These are phyloP conservation scores for Malania oleifera DNA, from an alignment of 164 flowering plant species.

Conservation along the genomic window DNA sequence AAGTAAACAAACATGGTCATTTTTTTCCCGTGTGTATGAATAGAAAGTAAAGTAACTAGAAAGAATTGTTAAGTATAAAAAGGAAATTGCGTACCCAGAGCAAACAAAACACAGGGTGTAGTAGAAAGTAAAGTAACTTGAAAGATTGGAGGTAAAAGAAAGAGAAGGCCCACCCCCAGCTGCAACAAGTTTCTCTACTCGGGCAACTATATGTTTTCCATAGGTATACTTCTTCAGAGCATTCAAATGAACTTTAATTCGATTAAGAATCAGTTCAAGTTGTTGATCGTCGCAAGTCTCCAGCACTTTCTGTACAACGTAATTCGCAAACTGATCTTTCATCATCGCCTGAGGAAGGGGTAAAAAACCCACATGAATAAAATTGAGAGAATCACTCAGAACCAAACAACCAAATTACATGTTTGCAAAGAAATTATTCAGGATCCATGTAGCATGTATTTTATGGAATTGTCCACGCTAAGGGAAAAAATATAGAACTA, in stretches of 20 bases:
- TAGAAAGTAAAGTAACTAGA: neutral
- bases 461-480: too few species aligned
- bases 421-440: neutral
- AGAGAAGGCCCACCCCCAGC: slow-evolving; percentile 63
- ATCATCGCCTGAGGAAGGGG: slow-evolving; percentile 62
- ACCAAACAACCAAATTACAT: neutral
- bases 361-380: neutral
- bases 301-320: slow-evolving; percentile 91
- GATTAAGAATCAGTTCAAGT: slow-evolving; percentile 72
- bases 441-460: neutral
- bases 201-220: slow-evolving; percentile 95
- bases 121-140: too few species aligned
- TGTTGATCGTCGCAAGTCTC: slow-evolving; percentile 95
- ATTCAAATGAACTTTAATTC: slow-evolving; percentile 87
- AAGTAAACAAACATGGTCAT: too few species aligned
- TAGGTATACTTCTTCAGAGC: slow-evolving; percentile 89
- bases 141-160: neutral
- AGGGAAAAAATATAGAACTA: neutral
- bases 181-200: slow-evolving; percentile 95
- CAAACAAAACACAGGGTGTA: too few species aligned
- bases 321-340: slow-evolving; percentile 95
- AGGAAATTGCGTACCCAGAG: too few species aligned
- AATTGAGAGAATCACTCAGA: neutral
- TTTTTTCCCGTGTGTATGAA: neutral
- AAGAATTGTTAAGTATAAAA: neutral